Percentiles rank a stretch among this genome's conserved stretches.
phyloP scores from a whole-genome alignment of 1,284 basidiomycete species.

The Melampsora occidentalis region DNA sequence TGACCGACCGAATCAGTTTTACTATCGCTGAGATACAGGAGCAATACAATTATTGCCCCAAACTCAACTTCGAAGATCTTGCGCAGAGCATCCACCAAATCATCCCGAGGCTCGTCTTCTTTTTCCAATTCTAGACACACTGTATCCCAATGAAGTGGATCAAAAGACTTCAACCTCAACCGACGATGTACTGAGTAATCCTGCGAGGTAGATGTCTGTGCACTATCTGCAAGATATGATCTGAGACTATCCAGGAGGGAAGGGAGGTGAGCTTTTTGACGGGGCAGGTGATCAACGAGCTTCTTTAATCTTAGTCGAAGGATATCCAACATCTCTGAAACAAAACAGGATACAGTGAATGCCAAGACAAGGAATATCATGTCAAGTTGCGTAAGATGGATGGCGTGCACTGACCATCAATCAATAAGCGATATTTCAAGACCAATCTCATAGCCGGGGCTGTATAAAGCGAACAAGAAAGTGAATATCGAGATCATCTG shows the following conservation, averaged over 20 bases:
- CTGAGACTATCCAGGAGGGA: neutral
- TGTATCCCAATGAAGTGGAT: conserved; percentile 6
- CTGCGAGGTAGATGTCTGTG: neutral
- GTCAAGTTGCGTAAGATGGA: neutral
- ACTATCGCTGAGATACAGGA: neutral
- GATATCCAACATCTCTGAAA: neutral
- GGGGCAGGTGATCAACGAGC: neutral
- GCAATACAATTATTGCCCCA: neutral
- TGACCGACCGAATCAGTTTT: neutral
- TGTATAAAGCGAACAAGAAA: neutral
- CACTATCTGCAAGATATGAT: neutral
- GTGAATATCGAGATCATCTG: neutral
- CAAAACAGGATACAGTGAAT: no score
- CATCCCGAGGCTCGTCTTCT: neutral
- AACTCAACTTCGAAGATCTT: conserved; percentile 8
- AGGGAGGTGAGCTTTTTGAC: conserved; percentile 4
- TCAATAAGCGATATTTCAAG: conserved; percentile 29
- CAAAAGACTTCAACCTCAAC: neutral
- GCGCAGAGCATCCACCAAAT: neutral
- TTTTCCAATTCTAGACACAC: neutral
- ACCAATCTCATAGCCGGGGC: conserved; percentile 22
- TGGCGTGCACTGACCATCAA: conserved; percentile 18
- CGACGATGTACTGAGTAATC: conserved; percentile 4
- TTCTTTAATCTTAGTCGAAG: neutral
- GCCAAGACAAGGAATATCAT: neutral